A percentile compares a stretch with the other conserved stretches of the same genome.
Evolutionary conservation across 768 basidiomycete genomes (phyloP).

Genomic region (Pisolithus marmoratus): DNA sequence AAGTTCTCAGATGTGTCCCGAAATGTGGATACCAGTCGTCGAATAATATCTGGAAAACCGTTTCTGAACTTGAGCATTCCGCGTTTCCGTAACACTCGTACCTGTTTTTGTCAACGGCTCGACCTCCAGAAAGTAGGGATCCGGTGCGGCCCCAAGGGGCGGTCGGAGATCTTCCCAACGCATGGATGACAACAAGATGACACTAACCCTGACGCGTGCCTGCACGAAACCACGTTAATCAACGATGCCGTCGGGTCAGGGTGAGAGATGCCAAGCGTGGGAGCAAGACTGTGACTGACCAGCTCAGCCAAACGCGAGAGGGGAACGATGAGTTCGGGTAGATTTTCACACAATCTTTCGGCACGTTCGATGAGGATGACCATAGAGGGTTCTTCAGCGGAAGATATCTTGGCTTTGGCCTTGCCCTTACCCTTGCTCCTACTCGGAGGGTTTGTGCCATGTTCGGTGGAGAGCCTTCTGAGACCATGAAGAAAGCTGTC

Average conservation of each 20-base stretch:
- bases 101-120: slow-evolving; percentile 52
- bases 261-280: neutral
- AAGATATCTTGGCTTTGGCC: slow-evolving; percentile 18
- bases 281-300: slow-evolving; percentile 34
- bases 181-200: slow-evolving; percentile 58
- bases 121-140: slow-evolving; percentile 65
- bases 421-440: slow-evolving; percentile 24
- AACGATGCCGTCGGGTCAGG: neutral
- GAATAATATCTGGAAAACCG: slow-evolving; percentile 24
- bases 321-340: slow-evolving; percentile 66
- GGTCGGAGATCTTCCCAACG: slow-evolving; percentile 74
- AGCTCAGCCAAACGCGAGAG: slow-evolving; percentile 67
- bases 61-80: neutral
- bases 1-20: slow-evolving; percentile 6
- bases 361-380: slow-evolving; percentile 64
- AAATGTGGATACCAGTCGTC: slow-evolving; percentile 38
- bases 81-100: slow-evolving; percentile 18
- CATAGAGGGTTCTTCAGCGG: slow-evolving; percentile 29
- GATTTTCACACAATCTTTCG: slow-evolving; percentile 54
- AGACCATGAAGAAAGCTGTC: slow-evolving; percentile 35
- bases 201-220: slow-evolving; percentile 54
- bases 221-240: slow-evolving; percentile 22
- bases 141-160: slow-evolving; percentile 59
- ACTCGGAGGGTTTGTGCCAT: neutral
- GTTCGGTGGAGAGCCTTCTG: slow-evolving; percentile 28